Evolutionary conservation across 2,329 filamentous ascomycete species (phyloP).

Genomic region (Botrytis elliptica): DNA sequence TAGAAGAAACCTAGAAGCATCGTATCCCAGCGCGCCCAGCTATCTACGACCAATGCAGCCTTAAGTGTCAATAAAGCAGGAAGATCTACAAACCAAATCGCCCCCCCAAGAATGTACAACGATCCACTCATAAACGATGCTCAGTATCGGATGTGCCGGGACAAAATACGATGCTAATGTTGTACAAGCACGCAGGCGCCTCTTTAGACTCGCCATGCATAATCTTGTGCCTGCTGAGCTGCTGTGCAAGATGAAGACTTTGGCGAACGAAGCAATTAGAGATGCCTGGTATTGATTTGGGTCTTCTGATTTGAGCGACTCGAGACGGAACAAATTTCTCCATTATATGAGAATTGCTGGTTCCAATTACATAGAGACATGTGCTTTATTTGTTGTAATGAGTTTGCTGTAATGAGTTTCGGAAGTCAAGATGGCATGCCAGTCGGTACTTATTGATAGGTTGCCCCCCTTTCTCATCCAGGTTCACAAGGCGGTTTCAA

Average conservation of each 20-base stretch:
- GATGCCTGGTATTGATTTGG: neutral
- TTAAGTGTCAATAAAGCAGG: neutral
- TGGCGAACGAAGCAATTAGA: neutral
- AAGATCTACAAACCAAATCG: constrained; percentile 13
- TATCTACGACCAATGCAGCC: neutral
- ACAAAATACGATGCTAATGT: neutral
- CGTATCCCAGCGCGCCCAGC: neutral
- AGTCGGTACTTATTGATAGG: neutral
- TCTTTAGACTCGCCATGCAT: neutral
- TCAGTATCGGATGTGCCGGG: neutral
- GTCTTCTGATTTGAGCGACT: neutral
- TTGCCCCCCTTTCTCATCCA: neutral
- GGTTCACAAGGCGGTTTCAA: neutral
- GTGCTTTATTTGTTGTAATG: neutral
- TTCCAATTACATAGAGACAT: neutral
- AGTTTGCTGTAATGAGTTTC: neutral
- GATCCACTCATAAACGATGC: constrained; percentile 4
- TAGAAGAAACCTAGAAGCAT: constrained; percentile 12
- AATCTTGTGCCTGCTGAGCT: constrained; percentile 15
- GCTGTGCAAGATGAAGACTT: constrained; percentile 1
- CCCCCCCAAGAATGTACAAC: neutral
- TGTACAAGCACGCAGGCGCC: neutral
- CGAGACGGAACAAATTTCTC: neutral
- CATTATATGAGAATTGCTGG: neutral
- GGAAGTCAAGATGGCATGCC: neutral